Conservation (phyloP, 495 filamentous ascomycete species). For the Glarea lozoyensis region DNA sequence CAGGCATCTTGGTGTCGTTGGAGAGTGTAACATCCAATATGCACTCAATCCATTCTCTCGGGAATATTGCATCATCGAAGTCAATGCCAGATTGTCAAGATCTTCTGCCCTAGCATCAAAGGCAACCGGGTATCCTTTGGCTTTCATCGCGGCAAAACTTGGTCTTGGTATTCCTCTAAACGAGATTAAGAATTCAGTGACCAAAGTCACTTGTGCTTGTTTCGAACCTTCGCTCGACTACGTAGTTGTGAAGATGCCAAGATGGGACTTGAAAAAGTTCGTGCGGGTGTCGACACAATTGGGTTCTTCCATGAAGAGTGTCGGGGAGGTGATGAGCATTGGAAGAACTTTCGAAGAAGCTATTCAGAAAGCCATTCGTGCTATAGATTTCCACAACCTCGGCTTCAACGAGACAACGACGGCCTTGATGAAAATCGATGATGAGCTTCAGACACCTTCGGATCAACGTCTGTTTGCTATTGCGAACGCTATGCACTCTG, state of each 20-base stretch:
- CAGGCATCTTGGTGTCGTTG: conserved; percentile 90
- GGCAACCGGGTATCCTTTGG: conserved; percentile 91
- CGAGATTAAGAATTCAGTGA: conserved; percentile 93
- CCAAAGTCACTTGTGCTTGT: conserved; percentile 92
- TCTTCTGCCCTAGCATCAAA: conserved; percentile 95
- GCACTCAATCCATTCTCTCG: conserved; percentile 92
- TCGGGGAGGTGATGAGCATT: conserved; percentile 98
- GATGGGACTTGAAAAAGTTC: conserved; percentile 99
- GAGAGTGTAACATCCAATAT: conserved; percentile 99
- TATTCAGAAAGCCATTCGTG: conserved; percentile 94
- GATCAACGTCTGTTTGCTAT: conserved; percentile 97
- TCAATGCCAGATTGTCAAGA: conserved; percentile 92
- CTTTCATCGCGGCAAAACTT: conserved; percentile 93
- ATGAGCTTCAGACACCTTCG: conserved; percentile 92
- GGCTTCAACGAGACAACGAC: conserved; percentile 90
- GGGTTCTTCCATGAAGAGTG: conserved; percentile 98
- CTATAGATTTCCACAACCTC: conserved; percentile 89
- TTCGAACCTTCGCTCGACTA: conserved; percentile 99
- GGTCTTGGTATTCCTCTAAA: conserved; percentile 92
- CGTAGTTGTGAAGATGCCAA: conserved; percentile 96
- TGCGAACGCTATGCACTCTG: conserved; percentile 91
- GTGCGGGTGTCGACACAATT: conserved; percentile 90
- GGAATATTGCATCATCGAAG: conserved; percentile 98
- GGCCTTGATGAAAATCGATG: conserved; percentile 91
- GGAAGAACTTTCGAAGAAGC: conserved; percentile 96